These are phyloP conservation scores for Microbotryum silenes-acaulis DNA, from an alignment of 1,284 basidiomycete genomes.

Conservation along the genomic window DNA sequence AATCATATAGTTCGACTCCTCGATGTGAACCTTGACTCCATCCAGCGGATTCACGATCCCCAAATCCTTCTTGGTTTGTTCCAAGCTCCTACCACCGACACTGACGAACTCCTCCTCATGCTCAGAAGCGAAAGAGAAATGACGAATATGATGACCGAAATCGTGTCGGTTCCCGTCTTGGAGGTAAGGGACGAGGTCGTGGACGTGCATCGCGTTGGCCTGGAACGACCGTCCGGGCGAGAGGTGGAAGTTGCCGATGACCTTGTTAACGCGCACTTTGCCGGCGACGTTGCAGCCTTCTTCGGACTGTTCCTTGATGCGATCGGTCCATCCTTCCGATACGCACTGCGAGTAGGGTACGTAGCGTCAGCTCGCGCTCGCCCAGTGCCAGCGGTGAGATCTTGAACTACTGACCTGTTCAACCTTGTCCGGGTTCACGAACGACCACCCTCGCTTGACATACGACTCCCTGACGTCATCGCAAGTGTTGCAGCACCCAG, in stretches of 20 bases:
- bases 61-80: conserved; percentile 60
- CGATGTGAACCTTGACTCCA: conserved; percentile 53
- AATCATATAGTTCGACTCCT: conserved; percentile 48
- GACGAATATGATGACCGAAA: conserved; percentile 63
- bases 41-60: conserved; percentile 79
- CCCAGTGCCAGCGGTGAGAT: conserved; percentile 2
- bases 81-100: conserved; percentile 6
- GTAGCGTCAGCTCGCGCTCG: not conserved
- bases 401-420: conserved; percentile 63
- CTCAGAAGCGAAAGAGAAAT: conserved; percentile 42
- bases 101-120: conserved; percentile 39
- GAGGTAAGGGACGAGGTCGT: conserved; percentile 93
- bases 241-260: conserved; percentile 64
- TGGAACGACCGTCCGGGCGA: conserved; percentile 87
- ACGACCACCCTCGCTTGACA: conserved; percentile 88
- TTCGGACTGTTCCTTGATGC: conserved; percentile 78
- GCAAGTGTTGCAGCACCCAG: conserved; percentile 85
- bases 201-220: conserved; percentile 67
- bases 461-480: conserved; percentile 91
- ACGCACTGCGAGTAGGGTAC: conserved; percentile 56
- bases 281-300: conserved; percentile 95
- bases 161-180: conserved; percentile 79
- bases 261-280: conserved; percentile 90
- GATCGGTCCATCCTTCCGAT: conserved; percentile 89
- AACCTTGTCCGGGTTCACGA: conserved; percentile 78